Percentiles rank a stretch among this genome's conserved stretches.
Evolutionary conservation across 2,329 filamentous ascomycete species (phyloP).

Genomic region (Ceratocystis huliohia): DNA sequence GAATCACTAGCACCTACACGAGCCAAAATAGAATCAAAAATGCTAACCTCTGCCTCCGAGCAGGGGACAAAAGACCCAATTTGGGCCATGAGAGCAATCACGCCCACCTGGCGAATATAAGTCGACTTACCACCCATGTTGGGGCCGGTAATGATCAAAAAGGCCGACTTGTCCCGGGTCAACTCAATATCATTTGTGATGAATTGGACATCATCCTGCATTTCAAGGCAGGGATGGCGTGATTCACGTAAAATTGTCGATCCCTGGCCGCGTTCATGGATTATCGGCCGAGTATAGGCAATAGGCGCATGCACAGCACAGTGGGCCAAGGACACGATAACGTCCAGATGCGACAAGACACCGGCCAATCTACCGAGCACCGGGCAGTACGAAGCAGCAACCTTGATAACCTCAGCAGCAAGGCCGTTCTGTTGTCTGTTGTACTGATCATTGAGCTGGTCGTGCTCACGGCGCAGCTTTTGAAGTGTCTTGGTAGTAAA

Average conservation of each 20-base stretch:
- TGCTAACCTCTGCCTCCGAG: conserved; percentile 75
- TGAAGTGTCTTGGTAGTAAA: conserved; percentile 82
- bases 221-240: conserved; percentile 93
- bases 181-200: conserved; percentile 94
- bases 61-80: conserved; percentile 94
- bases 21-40: conserved; percentile 94
- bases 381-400: conserved; percentile 88
- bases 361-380: conserved; percentile 81
- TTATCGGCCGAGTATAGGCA: conserved; percentile 79
- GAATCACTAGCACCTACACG: conserved; percentile 92
- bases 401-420: conserved; percentile 81
- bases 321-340: conserved; percentile 88
- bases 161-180: conserved; percentile 64
- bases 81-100: conserved; percentile 94
- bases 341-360: conserved; percentile 84
- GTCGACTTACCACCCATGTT: conserved; percentile 99
- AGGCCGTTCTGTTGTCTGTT: conserved; percentile 86
- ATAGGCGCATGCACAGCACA: conserved; percentile 85
- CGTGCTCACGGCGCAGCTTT: conserved; percentile 73
- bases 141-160: conserved; percentile 91
- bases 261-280: conserved; percentile 77
- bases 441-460: conserved; percentile 88
- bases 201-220: conserved; percentile 96
- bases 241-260: conserved; percentile 85
- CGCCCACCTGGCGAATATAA: conserved; percentile 93